These are phyloP conservation scores for Ascosphaera aggregata DNA, from an alignment of 2,329 filamentous ascomycete genomes.

Conservation along the genomic window DNA sequence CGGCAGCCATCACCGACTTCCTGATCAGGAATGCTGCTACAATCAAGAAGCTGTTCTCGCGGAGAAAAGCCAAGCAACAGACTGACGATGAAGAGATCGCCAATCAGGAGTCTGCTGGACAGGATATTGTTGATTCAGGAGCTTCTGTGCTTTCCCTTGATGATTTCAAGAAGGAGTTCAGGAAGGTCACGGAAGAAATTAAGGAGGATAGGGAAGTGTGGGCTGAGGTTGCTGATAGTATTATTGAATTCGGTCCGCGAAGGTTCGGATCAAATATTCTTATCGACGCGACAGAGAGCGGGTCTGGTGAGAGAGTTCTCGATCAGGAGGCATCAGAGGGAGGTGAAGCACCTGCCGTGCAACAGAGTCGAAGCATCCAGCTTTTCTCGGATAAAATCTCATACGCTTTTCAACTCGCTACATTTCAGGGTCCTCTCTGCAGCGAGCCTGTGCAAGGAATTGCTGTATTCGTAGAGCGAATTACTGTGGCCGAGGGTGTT, in stretches of 20 bases:
- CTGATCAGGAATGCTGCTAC: conserved; percentile 55
- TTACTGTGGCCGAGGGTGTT: conserved; percentile 35
- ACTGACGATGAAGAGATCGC: conserved; percentile 13
- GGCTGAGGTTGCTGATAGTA: conserved; percentile 52
- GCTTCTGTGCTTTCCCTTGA: conserved; percentile 41
- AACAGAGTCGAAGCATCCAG: conserved; percentile 17
- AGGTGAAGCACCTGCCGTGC: conserved; percentile 1
- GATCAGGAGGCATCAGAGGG: conserved; percentile 9
- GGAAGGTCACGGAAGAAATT: conserved; percentile 37
- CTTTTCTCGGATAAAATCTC: conserved; percentile 76
- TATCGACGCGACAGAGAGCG: conserved; percentile 54
- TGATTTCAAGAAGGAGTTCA: conserved; percentile 56
- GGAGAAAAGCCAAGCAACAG: conserved; percentile 32
- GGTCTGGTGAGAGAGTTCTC: conserved; percentile 50
- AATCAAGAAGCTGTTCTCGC: conserved; percentile 56
- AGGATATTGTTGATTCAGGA: conserved; percentile 30
- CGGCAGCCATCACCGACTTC: conserved; percentile 59
- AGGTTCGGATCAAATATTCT: conserved; percentile 73
- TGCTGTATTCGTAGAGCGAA: conserved; percentile 69
- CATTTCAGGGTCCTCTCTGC: conserved; percentile 71
- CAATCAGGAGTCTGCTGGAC: conserved; percentile 17
- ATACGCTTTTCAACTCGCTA: conserved; percentile 87
- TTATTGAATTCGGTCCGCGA: conserved; percentile 74
- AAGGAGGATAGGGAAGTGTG: conserved; percentile 56
- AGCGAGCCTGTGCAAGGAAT: conserved; percentile 84